These are phyloP conservation scores for Arthrobotrys entomopaga DNA, from an alignment of 2,329 filamentous ascomycete species.

Conservation along the genomic window DNA sequence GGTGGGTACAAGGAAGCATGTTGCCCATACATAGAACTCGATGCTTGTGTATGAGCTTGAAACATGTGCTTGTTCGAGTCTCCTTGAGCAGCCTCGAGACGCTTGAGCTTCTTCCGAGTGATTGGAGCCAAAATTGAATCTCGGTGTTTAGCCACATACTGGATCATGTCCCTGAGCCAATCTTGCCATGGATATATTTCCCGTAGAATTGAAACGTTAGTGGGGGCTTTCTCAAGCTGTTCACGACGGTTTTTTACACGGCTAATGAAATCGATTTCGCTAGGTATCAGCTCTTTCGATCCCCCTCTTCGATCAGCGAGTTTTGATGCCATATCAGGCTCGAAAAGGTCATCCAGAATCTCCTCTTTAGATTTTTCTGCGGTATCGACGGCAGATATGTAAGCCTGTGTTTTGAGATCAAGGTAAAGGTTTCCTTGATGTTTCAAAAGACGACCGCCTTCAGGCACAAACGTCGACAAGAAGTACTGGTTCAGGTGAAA, in stretches of 20 bases:
- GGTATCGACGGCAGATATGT: conserved; percentile 71
- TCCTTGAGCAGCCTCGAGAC: conserved; percentile 40
- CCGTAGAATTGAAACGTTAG: conserved; percentile 65
- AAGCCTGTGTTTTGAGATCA: conserved; percentile 75
- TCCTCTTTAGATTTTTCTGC: conserved; percentile 68
- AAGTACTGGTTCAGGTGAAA: conserved; percentile 73
- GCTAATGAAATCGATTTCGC: conserved; percentile 71
- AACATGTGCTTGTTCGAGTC: conserved; percentile 53
- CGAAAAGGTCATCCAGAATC: conserved; percentile 71
- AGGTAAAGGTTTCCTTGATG: conserved; percentile 71
- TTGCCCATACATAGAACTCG: conserved; percentile 34
- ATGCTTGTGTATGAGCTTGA: conserved; percentile 36
- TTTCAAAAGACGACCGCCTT: conserved; percentile 69
- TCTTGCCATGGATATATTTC: conserved; percentile 73
- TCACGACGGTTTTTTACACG: conserved; percentile 68
- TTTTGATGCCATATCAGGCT: conserved; percentile 67
- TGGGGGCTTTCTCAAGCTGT: conserved; percentile 69
- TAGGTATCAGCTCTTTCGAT: conserved; percentile 67
- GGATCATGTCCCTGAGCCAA: conserved; percentile 70
- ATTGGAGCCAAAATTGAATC: conserved; percentile 65
- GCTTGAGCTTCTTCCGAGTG: conserved; percentile 48
- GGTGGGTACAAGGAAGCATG: conserved; percentile 28
- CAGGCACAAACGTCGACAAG: conserved; percentile 72
- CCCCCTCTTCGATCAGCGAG: conserved; percentile 69
- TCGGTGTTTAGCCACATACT: conserved; percentile 70